Conservation (phyloP, 176 grass and related monocot genomes). For the Oryza punctata region DNA sequence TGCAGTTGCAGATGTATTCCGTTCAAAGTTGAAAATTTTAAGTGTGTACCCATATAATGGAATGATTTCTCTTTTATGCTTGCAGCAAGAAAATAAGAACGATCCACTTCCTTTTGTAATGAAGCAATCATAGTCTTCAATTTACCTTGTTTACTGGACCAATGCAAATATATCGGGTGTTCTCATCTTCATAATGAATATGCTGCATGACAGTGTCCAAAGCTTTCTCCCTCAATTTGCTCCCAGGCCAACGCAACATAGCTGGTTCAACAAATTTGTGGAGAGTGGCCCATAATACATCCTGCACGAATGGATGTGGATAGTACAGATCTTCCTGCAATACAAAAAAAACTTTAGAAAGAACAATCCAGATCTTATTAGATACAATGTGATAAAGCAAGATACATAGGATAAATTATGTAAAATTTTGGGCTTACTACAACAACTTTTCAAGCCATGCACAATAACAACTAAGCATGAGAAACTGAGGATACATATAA, state of each 20-base stretch:
- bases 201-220: constrained; percentile 75
- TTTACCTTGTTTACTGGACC: constrained; percentile 98
- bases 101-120: background rate
- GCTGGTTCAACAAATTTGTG: constrained; percentile 93
- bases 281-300: constrained; percentile 89
- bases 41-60: background rate
- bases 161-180: constrained; percentile 92
- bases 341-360: constrained; percentile 32
- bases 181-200: constrained; percentile 99
- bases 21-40: background rate
- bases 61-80: constrained; percentile 6
- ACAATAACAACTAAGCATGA: background rate
- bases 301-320: constrained; percentile 88
- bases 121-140: constrained; percentile 24
- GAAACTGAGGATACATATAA: constrained; percentile 4
- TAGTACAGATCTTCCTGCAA: constrained; percentile 98
- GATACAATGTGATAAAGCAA: background rate
- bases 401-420: background rate
- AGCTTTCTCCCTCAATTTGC: constrained; percentile 81
- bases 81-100: constrained; percentile 6
- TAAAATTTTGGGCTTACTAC: background rate
- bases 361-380: constrained; percentile 22
- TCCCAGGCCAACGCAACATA: constrained; percentile 84
- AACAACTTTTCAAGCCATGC: constrained; percentile 2
- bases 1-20: background rate